Base-by-base conservation (phyloP, 768 basidiomycete species). In the Suillus occidentalis region DNA sequence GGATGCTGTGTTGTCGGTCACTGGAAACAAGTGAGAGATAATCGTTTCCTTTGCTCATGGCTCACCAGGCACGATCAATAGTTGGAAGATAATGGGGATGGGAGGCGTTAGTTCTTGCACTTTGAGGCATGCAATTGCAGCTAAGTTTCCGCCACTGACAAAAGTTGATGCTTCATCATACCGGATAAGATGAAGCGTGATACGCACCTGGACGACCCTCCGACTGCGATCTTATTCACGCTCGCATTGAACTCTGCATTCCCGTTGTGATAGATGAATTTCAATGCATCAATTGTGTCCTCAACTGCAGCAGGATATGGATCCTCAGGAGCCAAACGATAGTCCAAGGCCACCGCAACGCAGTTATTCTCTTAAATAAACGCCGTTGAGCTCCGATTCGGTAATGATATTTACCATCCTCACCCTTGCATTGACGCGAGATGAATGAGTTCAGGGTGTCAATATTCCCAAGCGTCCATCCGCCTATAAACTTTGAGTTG, bases 401-500 rank as follows among this genome's bases (percentile, higher is more conserved):
- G 43, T 14, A 47, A 63, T 34, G 1, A n/a, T 12, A 6, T n/a
- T n/a, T n/a, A 37, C n/a, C 20, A 22, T 37, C 63, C 36, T 6
- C 53, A 71, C 71, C 72, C 45, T 71, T 72, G 59, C 66, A 69
- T 57, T 72, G 72, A 45, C 70, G 69, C 1, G 72, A 63, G n/a
- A 82, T 79, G 68, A 92, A 88, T 6, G 85, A 77, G 22, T 82
- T 83, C 66, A 88, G 87, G 10, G 84, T 83, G 34, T 71, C 71
- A 67, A 90, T 88, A 62, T 78, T 83, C 0, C 90, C 90, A 2
- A 90, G 80, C 0, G 89, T 89, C 90, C 90, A 91, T 40, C 90
- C 90, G 36, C 90, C 89, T 88, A 66, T 6, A 13, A 10, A 12
- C 28, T 60, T 37, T 65, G 60, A 60, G 40, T 18, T 12, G 31